Evolutionary conservation across 139 green algal species (phyloP).

Genomic region (Edaphochlamys debaryana): DNA sequence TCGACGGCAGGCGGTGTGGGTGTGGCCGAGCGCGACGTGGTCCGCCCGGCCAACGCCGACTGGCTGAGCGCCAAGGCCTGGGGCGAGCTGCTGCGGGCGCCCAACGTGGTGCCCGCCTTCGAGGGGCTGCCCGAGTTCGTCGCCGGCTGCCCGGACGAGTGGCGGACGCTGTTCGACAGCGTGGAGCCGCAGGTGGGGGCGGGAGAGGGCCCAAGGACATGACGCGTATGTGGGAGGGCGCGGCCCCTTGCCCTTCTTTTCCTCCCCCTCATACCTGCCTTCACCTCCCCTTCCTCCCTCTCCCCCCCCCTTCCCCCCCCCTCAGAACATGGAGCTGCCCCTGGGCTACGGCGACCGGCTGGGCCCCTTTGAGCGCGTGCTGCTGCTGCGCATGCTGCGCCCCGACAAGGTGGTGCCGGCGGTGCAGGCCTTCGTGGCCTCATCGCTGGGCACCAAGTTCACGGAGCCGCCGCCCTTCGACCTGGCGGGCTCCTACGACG

Average conservation of each 20-base stretch:
- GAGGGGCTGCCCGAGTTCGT: conserved; percentile 42
- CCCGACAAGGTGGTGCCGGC: conserved; percentile 69
- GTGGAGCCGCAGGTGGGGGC: conserved; percentile 36
- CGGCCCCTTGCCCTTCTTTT: too few relatives aligned
- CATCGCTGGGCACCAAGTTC: conserved; percentile 49
- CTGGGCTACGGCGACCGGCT: conserved; percentile 34
- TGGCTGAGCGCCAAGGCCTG: conserved; percentile 67
- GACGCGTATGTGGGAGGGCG: too few relatives aligned
- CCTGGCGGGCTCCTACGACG: conserved; percentile 55
- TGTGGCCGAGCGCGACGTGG: conserved; percentile 35
- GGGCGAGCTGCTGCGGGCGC: conserved; percentile 63
- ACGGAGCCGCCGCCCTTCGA: conserved; percentile 68
- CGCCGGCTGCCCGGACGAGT: conserved; percentile 17
- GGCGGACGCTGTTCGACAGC: conserved; percentile 38
- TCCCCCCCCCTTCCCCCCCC: neutral
- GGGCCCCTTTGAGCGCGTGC: conserved; percentile 12
- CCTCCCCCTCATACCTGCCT: neutral
- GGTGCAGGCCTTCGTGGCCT: conserved; percentile 53
- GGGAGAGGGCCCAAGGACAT: neutral
- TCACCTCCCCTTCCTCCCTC: neutral
- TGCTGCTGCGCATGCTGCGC: conserved; percentile 45
- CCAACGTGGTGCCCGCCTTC: conserved; percentile 45
- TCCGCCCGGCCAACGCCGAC: conserved; percentile 22
- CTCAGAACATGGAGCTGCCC: conserved; percentile 35
- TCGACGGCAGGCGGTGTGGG: conserved; percentile 45